Conservation (phyloP, 2,329 filamentous ascomycete species). For the Cordyceps militaris region DNA sequence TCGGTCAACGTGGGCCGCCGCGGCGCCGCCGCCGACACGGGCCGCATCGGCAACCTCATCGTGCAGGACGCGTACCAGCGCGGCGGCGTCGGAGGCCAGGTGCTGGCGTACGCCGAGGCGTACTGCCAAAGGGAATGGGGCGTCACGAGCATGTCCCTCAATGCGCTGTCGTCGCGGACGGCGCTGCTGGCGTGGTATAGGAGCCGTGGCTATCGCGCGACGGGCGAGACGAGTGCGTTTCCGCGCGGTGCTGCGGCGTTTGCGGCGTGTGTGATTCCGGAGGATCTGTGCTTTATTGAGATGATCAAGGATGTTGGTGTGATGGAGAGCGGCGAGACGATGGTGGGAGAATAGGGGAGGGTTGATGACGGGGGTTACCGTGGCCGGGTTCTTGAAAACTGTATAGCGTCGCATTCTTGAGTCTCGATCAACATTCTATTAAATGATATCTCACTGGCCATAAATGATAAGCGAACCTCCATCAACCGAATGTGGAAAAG, state of each 20-base stretch:
- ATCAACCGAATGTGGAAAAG: no score
- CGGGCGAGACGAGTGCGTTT: constrained; percentile 28
- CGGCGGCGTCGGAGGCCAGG: constrained; percentile 26
- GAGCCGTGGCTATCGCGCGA: constrained; percentile 27
- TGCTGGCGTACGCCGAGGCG: constrained; percentile 27
- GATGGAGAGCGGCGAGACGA: neutral
- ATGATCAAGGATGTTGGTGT: constrained; percentile 24
- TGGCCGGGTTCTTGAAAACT: neutral
- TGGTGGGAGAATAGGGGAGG: neutral
- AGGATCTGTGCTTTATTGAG: constrained; percentile 29
- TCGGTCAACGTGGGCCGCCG: constrained; percentile 17
- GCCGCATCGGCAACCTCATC: constrained; percentile 23
- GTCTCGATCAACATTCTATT: no score
- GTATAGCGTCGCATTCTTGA: no score
- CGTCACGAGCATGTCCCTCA: constrained; percentile 25
- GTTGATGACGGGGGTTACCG: neutral
- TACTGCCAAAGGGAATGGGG: constrained; percentile 22
- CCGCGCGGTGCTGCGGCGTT: constrained; percentile 18
- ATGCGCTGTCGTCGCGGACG: constrained; percentile 25
- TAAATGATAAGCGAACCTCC: no score
- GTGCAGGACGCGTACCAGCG: constrained; percentile 20
- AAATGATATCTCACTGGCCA: no score
- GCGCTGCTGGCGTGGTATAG: constrained; percentile 32
- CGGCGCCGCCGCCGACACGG: constrained; percentile 15
- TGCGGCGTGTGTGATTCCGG: constrained; percentile 16